Evolutionary conservation across 352 stramenopile genomes (phyloP), one percentile per base, ranked within the genome.

Genomic region (Phytopythium helicoides): DNA sequence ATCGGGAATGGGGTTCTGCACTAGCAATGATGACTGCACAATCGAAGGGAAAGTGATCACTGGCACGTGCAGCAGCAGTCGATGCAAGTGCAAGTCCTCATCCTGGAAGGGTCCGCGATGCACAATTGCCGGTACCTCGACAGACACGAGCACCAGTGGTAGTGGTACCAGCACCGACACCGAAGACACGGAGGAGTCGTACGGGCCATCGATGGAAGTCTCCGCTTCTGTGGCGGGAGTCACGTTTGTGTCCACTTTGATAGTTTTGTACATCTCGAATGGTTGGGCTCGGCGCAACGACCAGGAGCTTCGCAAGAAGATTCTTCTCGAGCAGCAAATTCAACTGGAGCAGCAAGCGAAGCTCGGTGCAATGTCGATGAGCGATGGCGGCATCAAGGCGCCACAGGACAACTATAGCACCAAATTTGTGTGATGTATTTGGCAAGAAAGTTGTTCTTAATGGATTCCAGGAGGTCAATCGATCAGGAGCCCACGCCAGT

Each of bases 81-180:
- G 76, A 3, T 87, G 76, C 47, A 38, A 71, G n/a, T 87, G 76
- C 44, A 57, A 52, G 6, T 68, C 56, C 16, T 54, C 46, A 2
- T 65, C 68, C 3, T 84, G 74, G 74, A 61, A 54, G 8, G 74
- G 74, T 9, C 74, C 74, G n/a, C 71, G 74, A 0, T 86, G 74
- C 39, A 86, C 74, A 33, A 9, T 33, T 33, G 28, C 28, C 9
- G 28, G 28, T 33, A 33, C 28, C 9, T 33, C 58, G 18, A 33
- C 28, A 10, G 28, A 33, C 9, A 33, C n/a, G n/a, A n/a, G n/a
- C n/a, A n/a, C n/a, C n/a, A n/a, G n/a, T n/a, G n/a, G 28, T 9
- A 33, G 28, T 10, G n/a, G n/a, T n/a, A n/a, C 40, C 37, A 48
- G n/a, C n/a, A n/a, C n/a, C n/a, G n/a, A n/a, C n/a, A n/a, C n/a